phyloP scores from a whole-genome alignment of 805 yeast species.

The Metschnikowia santaceciliae region DNA sequence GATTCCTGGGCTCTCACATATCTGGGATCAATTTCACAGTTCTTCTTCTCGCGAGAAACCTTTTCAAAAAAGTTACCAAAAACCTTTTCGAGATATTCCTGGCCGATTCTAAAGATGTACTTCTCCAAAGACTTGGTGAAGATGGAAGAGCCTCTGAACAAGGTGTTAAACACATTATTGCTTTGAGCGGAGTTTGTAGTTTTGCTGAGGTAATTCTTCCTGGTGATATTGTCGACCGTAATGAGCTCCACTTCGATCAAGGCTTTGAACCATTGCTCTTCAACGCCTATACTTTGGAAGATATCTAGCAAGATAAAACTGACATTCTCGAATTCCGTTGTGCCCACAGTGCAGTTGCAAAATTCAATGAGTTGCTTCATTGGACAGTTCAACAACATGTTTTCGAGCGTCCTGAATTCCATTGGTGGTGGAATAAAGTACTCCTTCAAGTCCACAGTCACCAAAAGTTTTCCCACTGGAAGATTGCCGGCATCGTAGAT shows the following conservation, averaged over 20 bases:
- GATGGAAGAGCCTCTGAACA: conserved; percentile 83
- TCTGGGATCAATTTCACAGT: conserved; percentile 80
- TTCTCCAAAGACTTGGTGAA: conserved; percentile 78
- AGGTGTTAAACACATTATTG: conserved; percentile 50
- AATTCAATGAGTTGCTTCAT: conserved; percentile 50
- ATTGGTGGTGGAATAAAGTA: conserved; percentile 57
- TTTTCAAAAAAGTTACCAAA: conserved; percentile 65
- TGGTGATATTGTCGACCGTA: conserved; percentile 42
- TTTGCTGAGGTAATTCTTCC: conserved; percentile 39
- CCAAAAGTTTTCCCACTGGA: conserved; percentile 55
- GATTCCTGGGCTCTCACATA: conserved; percentile 40
- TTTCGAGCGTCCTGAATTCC: conserved; percentile 60
- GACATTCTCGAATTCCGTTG: conserved; percentile 48
- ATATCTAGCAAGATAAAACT: conserved; percentile 65
- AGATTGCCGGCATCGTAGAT: conserved; percentile 38
- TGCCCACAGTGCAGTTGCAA: conserved; percentile 36
- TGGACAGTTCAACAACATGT: conserved; percentile 52
- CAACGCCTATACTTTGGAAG: conserved; percentile 65
- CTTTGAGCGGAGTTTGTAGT: conserved; percentile 25
- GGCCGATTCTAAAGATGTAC: conserved; percentile 73
- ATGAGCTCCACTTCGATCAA: conserved; percentile 65
- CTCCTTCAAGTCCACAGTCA: conserved; percentile 48
- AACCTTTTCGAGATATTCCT: conserved; percentile 67
- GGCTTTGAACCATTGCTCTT: conserved; percentile 68
- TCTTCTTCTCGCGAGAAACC: conserved; percentile 46